These are phyloP conservation scores for Ceratobasidium sp. DNA, from an alignment of 1,284 basidiomycete species.

Conservation along the genomic window DNA sequence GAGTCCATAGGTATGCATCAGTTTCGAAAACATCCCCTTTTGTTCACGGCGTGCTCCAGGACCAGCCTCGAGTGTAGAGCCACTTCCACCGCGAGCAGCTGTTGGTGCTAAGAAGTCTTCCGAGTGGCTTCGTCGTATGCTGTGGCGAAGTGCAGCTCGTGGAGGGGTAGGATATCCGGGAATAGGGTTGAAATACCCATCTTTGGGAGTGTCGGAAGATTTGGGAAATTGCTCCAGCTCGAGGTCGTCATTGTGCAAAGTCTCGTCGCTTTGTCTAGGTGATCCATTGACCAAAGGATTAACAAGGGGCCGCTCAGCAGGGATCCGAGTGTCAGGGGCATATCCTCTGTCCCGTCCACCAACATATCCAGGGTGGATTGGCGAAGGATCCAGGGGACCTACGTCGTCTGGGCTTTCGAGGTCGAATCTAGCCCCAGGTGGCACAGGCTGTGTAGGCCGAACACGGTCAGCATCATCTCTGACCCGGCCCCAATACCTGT, in stretches of 20 bases:
- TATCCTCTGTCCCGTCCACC: not conserved
- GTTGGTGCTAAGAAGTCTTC: conserved; percentile 25
- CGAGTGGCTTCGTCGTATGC: conserved; percentile 34
- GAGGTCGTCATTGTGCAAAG: not conserved
- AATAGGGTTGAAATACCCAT: not conserved
- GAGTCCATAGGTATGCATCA: conserved; percentile 35
- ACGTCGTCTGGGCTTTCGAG: conserved; percentile 10
- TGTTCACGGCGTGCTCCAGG: conserved; percentile 11
- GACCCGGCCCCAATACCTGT: not conserved
- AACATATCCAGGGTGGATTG: not conserved
- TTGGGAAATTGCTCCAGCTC: conserved; percentile 2
- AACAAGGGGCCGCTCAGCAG: not conserved
- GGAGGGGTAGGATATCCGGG: conserved; percentile 26
- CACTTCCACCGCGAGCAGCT: conserved; percentile 31
- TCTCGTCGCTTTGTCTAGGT: not conserved
- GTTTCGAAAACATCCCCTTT: conserved; percentile 25
- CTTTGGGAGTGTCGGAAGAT: not conserved
- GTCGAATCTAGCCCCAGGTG: conserved; percentile 7
- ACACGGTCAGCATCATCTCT: not conserved
- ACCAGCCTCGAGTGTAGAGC: conserved; percentile 34
- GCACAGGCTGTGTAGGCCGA: conserved; percentile 1
- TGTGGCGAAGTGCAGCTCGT: conserved; percentile 8
- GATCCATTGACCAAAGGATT: not conserved
- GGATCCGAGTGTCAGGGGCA: not conserved
- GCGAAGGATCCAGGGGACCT: conserved; percentile 23